Evolutionary conservation across 345 rosid genomes (phyloP).

Genomic region (Barbarea vulgaris): DNA sequence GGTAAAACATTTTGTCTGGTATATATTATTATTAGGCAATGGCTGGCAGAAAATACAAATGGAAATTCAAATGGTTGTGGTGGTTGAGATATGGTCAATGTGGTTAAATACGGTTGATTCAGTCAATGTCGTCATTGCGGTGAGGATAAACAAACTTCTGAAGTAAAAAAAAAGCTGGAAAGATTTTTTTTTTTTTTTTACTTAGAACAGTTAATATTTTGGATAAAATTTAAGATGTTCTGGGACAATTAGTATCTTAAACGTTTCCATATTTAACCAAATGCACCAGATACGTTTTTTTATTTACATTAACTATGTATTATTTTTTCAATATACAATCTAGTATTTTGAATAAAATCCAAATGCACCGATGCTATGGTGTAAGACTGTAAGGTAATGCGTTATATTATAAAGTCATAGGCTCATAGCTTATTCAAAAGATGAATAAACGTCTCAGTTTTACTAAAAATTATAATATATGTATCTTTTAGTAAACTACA

Average conservation of each 20-base stretch:
- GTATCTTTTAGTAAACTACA: neutral
- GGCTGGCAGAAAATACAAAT: neutral
- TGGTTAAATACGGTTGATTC: neutral
- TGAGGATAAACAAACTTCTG: neutral
- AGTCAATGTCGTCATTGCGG: neutral
- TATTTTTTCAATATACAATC: neutral
- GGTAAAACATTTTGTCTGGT: neutral
- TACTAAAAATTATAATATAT: neutral
- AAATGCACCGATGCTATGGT: neutral
- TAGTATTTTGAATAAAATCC: neutral
- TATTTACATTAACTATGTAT: no score
- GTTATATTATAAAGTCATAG: no score
- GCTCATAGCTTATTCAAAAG: neutral
- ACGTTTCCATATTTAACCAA: neutral
- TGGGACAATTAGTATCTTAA: neutral
- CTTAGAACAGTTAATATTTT: neutral
- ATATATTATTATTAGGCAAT: neutral
- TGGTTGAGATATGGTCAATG: neutral
- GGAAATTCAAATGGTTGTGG: neutral
- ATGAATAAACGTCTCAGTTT: neutral
- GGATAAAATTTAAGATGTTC: neutral
- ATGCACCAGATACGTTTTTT: neutral
- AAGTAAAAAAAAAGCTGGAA: neutral
- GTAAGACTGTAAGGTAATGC: neutral
- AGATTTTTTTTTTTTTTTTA: neutral